Conservation (phyloP, 768 basidiomycete genomes). For the Punctularia strigosozonata region DNA sequence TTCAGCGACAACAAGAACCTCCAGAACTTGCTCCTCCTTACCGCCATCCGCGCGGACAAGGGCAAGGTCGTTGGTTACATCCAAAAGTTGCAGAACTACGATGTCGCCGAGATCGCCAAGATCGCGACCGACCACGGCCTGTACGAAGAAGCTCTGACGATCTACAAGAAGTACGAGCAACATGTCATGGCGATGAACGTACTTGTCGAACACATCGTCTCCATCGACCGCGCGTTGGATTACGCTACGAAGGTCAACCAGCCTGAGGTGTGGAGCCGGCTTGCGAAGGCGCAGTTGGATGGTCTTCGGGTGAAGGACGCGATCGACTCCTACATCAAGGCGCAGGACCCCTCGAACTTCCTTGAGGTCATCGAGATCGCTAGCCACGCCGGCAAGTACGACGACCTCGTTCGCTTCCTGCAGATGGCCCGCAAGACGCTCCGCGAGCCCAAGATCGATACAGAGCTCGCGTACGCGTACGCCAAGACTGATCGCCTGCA, state of each 20-base stretch:
- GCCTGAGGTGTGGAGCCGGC: conserved; percentile 93
- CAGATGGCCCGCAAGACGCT: conserved; percentile 98
- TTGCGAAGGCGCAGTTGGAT: conserved; percentile 98
- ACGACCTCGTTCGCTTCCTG: conserved; percentile 90
- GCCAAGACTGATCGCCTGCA: conserved; percentile 96
- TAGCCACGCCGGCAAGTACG: conserved; percentile 82
- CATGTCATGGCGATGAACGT: conserved; percentile 96
- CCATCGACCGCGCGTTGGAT: conserved; percentile 90
- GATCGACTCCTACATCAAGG: conserved; percentile 98
- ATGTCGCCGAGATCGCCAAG: conserved; percentile 86
- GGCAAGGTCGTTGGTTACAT: conserved; percentile 98
- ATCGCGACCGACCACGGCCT: conserved; percentile 95
- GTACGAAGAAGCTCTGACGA: conserved; percentile 92
- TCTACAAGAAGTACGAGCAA: conserved; percentile 96
- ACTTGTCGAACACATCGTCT: conserved; percentile 95
- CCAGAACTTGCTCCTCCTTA: conserved; percentile 89
- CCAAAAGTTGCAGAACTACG: conserved; percentile 94
- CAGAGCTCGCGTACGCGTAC: conserved; percentile 95
- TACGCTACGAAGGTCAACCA: conserved; percentile 95
- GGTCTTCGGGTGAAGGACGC: conserved; percentile 97
- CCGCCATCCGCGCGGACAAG: conserved; percentile 95
- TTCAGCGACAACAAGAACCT: conserved; percentile 97
- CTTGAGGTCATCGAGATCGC: conserved; percentile 94
- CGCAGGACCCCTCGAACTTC: conserved; percentile 90
- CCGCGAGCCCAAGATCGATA: conserved; percentile 96